phyloP scores from a whole-genome alignment of 2,329 filamentous ascomycete genomes.

The Zasmidium citrigriseum region DNA sequence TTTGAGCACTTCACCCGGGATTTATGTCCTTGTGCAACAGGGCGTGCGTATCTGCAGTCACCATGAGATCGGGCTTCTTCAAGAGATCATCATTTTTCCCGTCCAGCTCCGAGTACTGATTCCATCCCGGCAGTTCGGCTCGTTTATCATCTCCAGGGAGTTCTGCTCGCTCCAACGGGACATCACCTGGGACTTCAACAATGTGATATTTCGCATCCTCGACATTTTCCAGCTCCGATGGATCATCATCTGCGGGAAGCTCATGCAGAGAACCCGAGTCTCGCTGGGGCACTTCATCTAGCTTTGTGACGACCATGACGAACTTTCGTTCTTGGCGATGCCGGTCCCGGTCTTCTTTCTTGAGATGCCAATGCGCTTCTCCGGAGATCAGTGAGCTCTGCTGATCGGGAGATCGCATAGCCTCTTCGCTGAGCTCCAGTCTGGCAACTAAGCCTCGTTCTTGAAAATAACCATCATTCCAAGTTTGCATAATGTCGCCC shows the following conservation, averaged over 20 bases:
- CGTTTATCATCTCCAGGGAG: constrained; percentile 7
- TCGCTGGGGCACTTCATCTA: constrained; percentile 3
- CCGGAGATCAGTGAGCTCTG: constrained; percentile 17
- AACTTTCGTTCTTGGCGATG: constrained; percentile 27
- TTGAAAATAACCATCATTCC: constrained; percentile 27
- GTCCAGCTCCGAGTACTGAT: constrained; percentile 13
- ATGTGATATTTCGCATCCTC: neutral
- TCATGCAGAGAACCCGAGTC: neutral
- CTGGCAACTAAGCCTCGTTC: constrained; percentile 22
- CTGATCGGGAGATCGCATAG: constrained; percentile 17
- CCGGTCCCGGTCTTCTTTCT: constrained; percentile 19
- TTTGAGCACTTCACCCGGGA: neutral
- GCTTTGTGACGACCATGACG: constrained; percentile 24
- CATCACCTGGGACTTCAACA: neutral
- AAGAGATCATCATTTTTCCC: constrained; percentile 4
- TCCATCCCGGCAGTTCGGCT: constrained; percentile 6
- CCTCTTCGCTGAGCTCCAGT: constrained; percentile 25
- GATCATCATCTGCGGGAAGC: neutral
- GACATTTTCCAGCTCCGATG: neutral
- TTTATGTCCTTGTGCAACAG: constrained; percentile 1
- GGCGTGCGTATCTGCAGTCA: constrained; percentile 3
- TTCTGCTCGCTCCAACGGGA: neutral
- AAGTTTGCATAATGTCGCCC: constrained; percentile 23
- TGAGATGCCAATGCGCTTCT: constrained; percentile 15
- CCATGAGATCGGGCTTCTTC: neutral